Evolutionary conservation across 1,284 basidiomycete species (phyloP).

Genomic region (Sutorius eximius): DNA sequence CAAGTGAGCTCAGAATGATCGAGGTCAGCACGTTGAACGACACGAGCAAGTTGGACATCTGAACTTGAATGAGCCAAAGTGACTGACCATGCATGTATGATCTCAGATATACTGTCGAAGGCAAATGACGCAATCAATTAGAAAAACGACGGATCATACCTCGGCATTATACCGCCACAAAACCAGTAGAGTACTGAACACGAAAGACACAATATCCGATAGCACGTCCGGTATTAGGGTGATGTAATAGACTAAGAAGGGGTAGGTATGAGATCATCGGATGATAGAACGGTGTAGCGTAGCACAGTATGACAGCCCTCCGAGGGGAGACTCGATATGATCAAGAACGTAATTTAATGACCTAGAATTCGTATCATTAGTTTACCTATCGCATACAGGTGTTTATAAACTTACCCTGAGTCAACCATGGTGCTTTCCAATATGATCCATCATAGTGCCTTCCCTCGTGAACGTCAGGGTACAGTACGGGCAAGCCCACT

Average conservation of each 20-base stretch:
- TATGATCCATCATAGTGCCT: neutral
- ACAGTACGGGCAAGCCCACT: constrained; percentile 16
- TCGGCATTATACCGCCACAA: neutral
- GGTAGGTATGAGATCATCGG: neutral
- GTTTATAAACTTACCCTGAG: constrained; percentile 4
- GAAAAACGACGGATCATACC: constrained; percentile 11
- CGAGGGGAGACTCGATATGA: neutral
- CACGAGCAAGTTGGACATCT: neutral
- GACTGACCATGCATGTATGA: neutral
- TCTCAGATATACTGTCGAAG: neutral
- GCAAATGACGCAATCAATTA: neutral
- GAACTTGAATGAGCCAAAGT: neutral
- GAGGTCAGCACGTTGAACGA: too few relatives aligned
- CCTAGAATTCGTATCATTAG: constrained; percentile 1
- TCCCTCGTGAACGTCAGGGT: constrained; percentile 4
- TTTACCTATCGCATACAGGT: neutral
- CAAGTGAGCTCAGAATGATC: neutral
- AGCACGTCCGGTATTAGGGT: neutral
- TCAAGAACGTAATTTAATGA: neutral
- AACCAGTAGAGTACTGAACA: neutral
- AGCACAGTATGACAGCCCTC: neutral
- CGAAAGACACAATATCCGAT: neutral
- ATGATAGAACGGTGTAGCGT: neutral
- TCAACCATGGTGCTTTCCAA: neutral
- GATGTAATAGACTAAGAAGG: constrained; percentile 1